These are phyloP conservation scores for Corrigiola litoralis DNA, from an alignment of 179 eudicot species.

Conservation along the genomic window DNA sequence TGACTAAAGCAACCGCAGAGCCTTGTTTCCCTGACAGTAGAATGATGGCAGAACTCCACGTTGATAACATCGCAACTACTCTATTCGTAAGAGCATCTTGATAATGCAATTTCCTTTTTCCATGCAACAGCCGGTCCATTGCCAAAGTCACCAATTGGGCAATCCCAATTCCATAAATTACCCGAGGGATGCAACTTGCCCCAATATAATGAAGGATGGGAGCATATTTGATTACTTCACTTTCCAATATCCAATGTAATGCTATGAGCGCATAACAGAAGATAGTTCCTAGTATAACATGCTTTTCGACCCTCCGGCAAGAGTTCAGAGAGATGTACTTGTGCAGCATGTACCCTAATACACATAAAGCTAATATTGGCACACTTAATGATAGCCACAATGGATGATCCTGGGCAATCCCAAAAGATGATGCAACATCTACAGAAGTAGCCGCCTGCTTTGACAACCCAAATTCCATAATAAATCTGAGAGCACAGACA, in stretches of 20 bases:
- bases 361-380: conserved; percentile 45
- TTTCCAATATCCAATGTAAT: conserved; percentile 58
- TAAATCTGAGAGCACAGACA: conserved; percentile 52
- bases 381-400: conserved; percentile 46
- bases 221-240: conserved; percentile 39
- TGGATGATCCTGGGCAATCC: conserved; percentile 37
- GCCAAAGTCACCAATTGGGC: conserved; percentile 49
- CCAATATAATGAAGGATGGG: conserved; percentile 25
- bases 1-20: conserved; percentile 56
- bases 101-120: conserved; percentile 26
- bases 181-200: conserved; percentile 54
- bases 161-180: conserved; percentile 59
- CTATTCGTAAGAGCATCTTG: conserved; percentile 41
- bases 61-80: conserved; percentile 62
- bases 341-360: conserved; percentile 48
- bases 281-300: conserved; percentile 46
- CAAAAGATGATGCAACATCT: conserved; percentile 39
- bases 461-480: conserved; percentile 71
- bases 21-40: conserved; percentile 89
- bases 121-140: conserved; percentile 36
- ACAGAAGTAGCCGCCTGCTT: conserved; percentile 58
- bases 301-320: conserved; percentile 35
- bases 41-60: conserved; percentile 74
- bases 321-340: conserved; percentile 31
- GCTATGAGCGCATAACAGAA: conserved; percentile 61